phyloP scores from a whole-genome alignment of 2,329 filamentous ascomycete genomes.

The Tothia fuscella region DNA sequence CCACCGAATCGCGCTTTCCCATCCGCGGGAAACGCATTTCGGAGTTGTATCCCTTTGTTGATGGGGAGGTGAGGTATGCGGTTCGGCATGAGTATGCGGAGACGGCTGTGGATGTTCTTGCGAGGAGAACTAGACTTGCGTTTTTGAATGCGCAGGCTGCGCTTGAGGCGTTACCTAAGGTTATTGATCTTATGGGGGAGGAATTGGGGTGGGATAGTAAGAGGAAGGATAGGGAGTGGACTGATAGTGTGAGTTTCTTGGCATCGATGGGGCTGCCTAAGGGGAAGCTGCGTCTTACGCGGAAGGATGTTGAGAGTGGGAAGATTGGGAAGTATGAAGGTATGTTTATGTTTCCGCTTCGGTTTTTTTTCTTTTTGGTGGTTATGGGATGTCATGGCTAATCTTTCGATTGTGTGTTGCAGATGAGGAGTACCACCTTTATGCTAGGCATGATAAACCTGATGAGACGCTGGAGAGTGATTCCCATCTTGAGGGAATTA shows the following conservation, averaged over 20 bases:
- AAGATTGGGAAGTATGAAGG: conserved; percentile 32
- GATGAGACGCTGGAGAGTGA: conserved; percentile 41
- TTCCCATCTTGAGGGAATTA: conserved; percentile 30
- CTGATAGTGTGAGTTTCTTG: conserved; percentile 49
- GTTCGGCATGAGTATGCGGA: conserved; percentile 84
- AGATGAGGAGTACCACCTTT: conserved; percentile 38
- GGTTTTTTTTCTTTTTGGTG: conserved; percentile 4
- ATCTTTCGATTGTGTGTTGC: conserved; percentile 22
- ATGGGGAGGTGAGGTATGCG: conserved; percentile 83
- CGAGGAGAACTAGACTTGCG: conserved; percentile 69
- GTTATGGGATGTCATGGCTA: neutral
- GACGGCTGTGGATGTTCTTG: conserved; percentile 78
- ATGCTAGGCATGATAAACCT: conserved; percentile 41
- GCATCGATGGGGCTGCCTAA: conserved; percentile 50
- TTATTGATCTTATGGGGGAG: conserved; percentile 81
- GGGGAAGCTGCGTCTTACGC: conserved; percentile 41
- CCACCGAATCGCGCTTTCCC: conserved; percentile 70
- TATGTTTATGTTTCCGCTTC: conserved; percentile 17
- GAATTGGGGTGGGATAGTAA: conserved; percentile 68
- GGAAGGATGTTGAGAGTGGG: conserved; percentile 48
- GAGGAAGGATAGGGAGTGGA: conserved; percentile 72
- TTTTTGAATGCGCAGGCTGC: conserved; percentile 89
- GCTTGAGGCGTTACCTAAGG: conserved; percentile 67
- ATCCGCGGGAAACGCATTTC: conserved; percentile 72
- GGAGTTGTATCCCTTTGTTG: conserved; percentile 75